phyloP scores from a whole-genome alignment of 2,329 filamentous ascomycete species.

The Helotiales sp. region DNA sequence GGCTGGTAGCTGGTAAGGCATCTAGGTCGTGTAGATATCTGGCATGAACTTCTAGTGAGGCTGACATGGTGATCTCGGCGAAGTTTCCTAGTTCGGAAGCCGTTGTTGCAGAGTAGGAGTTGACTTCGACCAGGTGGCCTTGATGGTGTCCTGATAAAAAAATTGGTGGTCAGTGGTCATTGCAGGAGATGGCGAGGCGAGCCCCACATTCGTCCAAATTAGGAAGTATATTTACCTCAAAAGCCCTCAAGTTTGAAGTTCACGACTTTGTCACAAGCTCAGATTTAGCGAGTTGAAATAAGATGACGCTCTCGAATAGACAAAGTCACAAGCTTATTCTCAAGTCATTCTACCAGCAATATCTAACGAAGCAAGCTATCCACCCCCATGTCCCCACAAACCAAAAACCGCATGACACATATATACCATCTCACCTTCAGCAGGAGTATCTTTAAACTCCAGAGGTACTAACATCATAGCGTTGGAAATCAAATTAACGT shows the following conservation, averaged over 20 bases:
- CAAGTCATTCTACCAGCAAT: too few relatives aligned
- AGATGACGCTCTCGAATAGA: not conserved
- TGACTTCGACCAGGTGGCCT: too few relatives aligned
- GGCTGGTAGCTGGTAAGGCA: not conserved
- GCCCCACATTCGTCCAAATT: not conserved
- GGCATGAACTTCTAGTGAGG: not conserved
- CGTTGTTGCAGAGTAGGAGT: too few relatives aligned
- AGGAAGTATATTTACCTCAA: slow-evolving; percentile 9
- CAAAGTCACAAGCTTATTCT: not conserved
- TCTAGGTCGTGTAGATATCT: not conserved
- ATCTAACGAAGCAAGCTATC: too few relatives aligned
- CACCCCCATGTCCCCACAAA: too few relatives aligned
- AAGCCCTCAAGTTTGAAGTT: not conserved
- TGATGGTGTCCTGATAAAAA: not conserved
- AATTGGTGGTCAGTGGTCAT: not conserved
- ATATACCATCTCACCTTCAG: too few relatives aligned
- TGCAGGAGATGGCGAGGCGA: not conserved
- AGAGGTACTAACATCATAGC: too few relatives aligned
- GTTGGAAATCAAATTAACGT: too few relatives aligned
- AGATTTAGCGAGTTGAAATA: not conserved
- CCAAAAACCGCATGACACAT: too few relatives aligned
- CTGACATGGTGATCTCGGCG: not conserved
- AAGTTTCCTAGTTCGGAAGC: not conserved
- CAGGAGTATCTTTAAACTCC: too few relatives aligned
- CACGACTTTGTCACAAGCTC: not conserved